Evolutionary conservation across 345 rosid genomes (phyloP).

Genomic region (Durio zibethinus): DNA sequence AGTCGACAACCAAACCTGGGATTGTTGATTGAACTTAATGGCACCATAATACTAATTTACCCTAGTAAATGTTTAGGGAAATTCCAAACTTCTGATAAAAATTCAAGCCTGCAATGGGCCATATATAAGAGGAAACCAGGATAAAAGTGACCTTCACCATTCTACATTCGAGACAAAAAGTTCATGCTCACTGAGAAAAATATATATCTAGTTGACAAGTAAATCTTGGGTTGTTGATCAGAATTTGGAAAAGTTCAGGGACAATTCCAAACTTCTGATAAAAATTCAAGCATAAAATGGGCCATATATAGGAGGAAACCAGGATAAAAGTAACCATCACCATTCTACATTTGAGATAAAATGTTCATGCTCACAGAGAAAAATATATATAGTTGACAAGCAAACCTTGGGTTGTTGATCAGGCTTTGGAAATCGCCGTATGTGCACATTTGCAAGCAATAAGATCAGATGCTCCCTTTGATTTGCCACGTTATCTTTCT

Average conservation of each 20-base stretch:
- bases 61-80: background rate
- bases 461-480: conserved; percentile 98
- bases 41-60: background rate
- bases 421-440: conserved; percentile 90
- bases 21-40: no score
- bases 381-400: background rate
- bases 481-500: conserved; percentile 97
- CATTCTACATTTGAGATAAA: background rate
- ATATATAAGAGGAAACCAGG: background rate
- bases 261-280: no score
- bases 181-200: background rate
- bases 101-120: background rate
- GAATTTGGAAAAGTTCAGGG: conserved; percentile 55
- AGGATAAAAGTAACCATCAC: background rate
- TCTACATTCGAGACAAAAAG: background rate
- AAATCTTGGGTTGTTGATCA: conserved; percentile 97
- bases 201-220: conserved; percentile 16
- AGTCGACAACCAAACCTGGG: no score
- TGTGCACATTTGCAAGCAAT: conserved; percentile 95
- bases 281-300: background rate
- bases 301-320: background rate
- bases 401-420: conserved; percentile 98
- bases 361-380: background rate
- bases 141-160: background rate
- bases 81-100: background rate